These are phyloP conservation scores for Fusarium falciforme DNA, from an alignment of 2,329 filamentous ascomycete genomes.

Conservation along the genomic window DNA sequence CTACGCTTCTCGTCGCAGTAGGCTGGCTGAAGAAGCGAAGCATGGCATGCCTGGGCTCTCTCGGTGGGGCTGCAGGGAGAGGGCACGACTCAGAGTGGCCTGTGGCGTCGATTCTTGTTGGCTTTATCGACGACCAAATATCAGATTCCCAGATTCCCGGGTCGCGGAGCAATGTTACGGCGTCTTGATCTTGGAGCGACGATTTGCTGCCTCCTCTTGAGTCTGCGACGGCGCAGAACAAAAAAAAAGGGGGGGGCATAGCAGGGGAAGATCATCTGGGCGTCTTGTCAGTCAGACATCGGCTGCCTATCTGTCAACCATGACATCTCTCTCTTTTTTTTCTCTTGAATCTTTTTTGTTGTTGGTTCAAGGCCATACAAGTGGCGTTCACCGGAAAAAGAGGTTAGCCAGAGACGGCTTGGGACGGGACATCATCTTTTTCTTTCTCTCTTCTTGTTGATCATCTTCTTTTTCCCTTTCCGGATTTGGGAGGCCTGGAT, in stretches of 20 bases:
- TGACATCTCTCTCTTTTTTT: not conserved
- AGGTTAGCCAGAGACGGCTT: not conserved
- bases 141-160: conserved; percentile 31
- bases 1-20: not conserved
- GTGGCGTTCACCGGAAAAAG: not conserved
- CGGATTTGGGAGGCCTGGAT: conserved; percentile 10
- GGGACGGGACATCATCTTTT: not conserved
- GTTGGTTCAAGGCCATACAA: not conserved
- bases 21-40: not conserved
- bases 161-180: conserved; percentile 15
- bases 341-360: not conserved
- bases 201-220: conserved; percentile 26
- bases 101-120: conserved; percentile 25
- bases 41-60: not conserved
- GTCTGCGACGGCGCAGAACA: conserved; percentile 28
- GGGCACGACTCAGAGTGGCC: conserved; percentile 9
- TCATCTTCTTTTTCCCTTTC: not conserved
- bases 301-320: not conserved
- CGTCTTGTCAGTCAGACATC: not conserved
- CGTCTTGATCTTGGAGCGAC: conserved; percentile 13
- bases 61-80: conserved; percentile 9
- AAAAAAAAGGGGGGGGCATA: not conserved
- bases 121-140: conserved; percentile 4
- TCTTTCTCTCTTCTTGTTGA: not conserved
- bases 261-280: not conserved